Base-by-base conservation (phyloP, 257 asterid species). In the Nicotiana attenuata region DNA sequence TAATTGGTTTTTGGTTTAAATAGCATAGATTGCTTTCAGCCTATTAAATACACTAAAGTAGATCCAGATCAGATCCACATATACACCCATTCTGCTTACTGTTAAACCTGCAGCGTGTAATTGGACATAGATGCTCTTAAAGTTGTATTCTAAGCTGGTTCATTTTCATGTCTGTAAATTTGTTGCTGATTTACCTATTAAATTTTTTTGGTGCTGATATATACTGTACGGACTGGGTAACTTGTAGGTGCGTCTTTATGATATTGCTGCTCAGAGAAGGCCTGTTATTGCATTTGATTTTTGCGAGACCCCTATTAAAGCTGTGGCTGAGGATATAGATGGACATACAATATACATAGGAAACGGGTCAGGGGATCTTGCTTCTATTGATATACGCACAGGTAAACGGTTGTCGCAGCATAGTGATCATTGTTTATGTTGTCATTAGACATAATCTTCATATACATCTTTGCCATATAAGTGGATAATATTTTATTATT, bases 321-420 rank as follows among this genome's bases (percentile, higher is more conserved):
- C 97, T 81, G 87, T 96, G 84, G 81, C 89, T 57, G 96, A 87
- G 87, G 99, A 96, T 85, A 81, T 81, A 76, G 98, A 94, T 79
- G 98, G 98, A 35, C 89, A 91, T 19, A 92, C 94, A 33, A 78
- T 96, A 71, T 93, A 92, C 81, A 64, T 90, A 76, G 98, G 98
- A 86, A 96, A 93, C 87, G 98, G 97, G 50, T 89, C 98, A 2
- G 99, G 99, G 1, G 99, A 96, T 87, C 97, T 96, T 86, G 99
- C 97, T 84, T 92, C 97, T 76, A 33, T 90, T 84, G 98, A 96
- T 84, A 89, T 90, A 35, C 98, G 98, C 35, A 96, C 97, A 85
- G 98, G 99, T 96, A 83, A 75, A 50, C 9, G 1, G 63, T 15
- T 50, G 63, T 50, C 24, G 10, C 80, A 50, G 24, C 31, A 50